These are phyloP conservation scores for Yarrowia sp. DNA, from an alignment of 805 yeast genomes.

Conservation along the genomic window DNA sequence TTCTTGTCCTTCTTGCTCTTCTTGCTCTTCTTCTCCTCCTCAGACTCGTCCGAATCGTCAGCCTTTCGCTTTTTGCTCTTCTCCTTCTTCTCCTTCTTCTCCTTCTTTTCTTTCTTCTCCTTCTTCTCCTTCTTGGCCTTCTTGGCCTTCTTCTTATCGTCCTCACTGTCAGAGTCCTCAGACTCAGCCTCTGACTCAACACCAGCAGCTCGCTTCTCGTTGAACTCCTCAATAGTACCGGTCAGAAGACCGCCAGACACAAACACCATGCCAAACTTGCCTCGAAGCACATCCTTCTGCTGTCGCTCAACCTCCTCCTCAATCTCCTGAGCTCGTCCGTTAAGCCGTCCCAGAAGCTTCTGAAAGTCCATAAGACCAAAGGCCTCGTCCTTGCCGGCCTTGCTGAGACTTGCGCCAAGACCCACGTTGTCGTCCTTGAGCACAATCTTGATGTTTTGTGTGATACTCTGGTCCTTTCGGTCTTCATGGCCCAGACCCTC, in stretches of 20 bases:
- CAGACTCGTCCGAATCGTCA: constrained; percentile 31
- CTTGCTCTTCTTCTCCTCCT: constrained; percentile 35
- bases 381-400: constrained; percentile 68
- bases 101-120: constrained; percentile 37
- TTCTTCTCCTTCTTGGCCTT: constrained; percentile 27
- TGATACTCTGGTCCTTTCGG: constrained; percentile 52
- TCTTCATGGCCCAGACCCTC: constrained; percentile 68
- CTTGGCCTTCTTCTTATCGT: constrained; percentile 23
- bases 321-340: constrained; percentile 73
- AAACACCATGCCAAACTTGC: constrained; percentile 85
- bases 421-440: constrained; percentile 83
- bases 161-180: constrained; percentile 28
- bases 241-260: constrained; percentile 78
- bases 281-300: constrained; percentile 67
- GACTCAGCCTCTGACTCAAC: constrained; percentile 40
- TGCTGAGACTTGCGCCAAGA: constrained; percentile 65
- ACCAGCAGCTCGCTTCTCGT: constrained; percentile 38
- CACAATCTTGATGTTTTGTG: constrained; percentile 78
- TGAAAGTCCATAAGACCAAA: constrained; percentile 93
- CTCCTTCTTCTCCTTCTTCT: constrained; percentile 36
- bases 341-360: constrained; percentile 79
- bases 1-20: constrained; percentile 36
- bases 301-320: constrained; percentile 54
- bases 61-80: constrained; percentile 34
- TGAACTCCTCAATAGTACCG: constrained; percentile 71